Evolutionary conservation across 768 basidiomycete species (phyloP), one percentile per base, ranked within the genome.

Genomic region (Termitomyces sp.): DNA sequence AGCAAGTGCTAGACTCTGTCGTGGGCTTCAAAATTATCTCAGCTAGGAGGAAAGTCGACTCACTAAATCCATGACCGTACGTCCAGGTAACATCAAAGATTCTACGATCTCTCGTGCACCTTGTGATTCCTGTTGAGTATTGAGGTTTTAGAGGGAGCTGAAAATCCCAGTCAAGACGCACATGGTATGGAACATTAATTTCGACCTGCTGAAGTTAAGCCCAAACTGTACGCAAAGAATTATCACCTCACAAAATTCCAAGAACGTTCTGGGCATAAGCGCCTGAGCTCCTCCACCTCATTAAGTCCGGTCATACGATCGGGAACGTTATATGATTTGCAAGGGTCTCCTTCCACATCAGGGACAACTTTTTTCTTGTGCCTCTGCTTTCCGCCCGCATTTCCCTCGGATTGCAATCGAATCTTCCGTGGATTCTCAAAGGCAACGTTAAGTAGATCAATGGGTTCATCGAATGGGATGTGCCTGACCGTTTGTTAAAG

Each of bases 341-440:
- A 20, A 59, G 59, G 4, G 38, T 58, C 20, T 56, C 60, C 40
- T 60, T 66, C 45, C 55, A 49, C 56, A 70, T 35, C 61, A 58
- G 44, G 56, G 32, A 62, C 50, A 26, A 54, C n/a, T 57, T 54
- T 49, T 58, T 70, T 77, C 66, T 72, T 75, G 58, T 78, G 74
- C 65, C 69, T 76, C 61, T 78, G 81, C 13, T 75, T 64, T 0
- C 74, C 75, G 16, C 75, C 76, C 32, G 70, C 59, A 60, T 83
- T 82, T 13, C 80, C 78, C 49, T 77, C 76, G 22, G 72, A 59
- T 58, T 79, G 75, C 4, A 77, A 67, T 46, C 75, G 75, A 14
- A 89, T 72, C 65, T 90, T 88, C 6, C 92, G 82, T n/a, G 94
- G 94, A 66, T 97, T 97, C 68, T 98, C 94, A 63, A 98, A 98